These are phyloP conservation scores for Venturiaceae sp. DNA, from an alignment of 2,329 filamentous ascomycete genomes.

Conservation along the genomic window DNA sequence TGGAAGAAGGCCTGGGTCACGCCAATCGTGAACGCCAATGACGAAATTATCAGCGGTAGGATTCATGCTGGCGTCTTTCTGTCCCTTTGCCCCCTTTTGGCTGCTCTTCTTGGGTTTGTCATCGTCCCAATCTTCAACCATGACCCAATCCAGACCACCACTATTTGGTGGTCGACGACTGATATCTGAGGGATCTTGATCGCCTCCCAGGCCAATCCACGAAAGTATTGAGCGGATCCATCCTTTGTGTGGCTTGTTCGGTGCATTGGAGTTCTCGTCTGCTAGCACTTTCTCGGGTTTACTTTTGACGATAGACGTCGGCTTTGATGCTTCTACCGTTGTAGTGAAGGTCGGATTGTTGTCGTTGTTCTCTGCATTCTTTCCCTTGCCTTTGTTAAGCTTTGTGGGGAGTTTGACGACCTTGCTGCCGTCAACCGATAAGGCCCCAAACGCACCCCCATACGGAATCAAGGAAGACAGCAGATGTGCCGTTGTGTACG, in stretches of 20 bases:
- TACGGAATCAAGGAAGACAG: conserved; percentile 77
- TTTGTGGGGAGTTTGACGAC: conserved; percentile 3
- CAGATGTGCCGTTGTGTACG: conserved; percentile 85
- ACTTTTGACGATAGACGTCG: conserved; percentile 19
- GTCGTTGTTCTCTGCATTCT: conserved; percentile 13
- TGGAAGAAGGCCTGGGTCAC: conserved; percentile 63
- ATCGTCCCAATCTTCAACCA: conserved; percentile 56
- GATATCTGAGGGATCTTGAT: conserved; percentile 26
- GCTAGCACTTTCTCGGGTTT: neutral
- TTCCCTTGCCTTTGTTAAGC: conserved; percentile 5
- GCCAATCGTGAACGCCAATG: conserved; percentile 81
- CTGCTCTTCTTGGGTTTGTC: conserved; percentile 4
- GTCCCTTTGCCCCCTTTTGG: conserved; percentile 16
- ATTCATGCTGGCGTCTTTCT: conserved; percentile 10
- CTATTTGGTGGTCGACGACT: conserved; percentile 61
- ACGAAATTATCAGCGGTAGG: conserved; percentile 54
- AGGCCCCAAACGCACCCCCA: conserved; percentile 31
- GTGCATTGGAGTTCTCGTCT: neutral
- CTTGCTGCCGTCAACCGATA: neutral
- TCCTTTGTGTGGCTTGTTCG: conserved; percentile 14
- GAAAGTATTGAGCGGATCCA: conserved; percentile 39
- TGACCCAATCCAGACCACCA: conserved; percentile 64
- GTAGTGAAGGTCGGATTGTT: conserved; percentile 9
- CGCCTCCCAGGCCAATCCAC: conserved; percentile 29
- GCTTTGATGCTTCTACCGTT: conserved; percentile 18